Base-by-base conservation (phyloP, 1,284 basidiomycete species). In the Amylostereum chailletii region DNA sequence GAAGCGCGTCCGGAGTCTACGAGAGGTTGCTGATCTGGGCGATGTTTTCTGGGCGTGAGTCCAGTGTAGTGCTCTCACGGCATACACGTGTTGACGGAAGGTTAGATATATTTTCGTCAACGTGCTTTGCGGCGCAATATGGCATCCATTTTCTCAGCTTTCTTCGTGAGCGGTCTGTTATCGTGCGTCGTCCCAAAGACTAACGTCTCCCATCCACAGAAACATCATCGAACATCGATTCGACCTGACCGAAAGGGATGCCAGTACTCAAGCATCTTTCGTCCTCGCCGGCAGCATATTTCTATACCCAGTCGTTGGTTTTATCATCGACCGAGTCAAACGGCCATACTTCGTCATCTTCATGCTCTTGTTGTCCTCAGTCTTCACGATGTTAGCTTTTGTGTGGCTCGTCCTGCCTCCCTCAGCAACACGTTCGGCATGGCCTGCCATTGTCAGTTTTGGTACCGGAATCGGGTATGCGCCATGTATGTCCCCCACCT, bases 41-140 rank as follows among this genome's bases (percentile, higher is more conserved):
- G 87, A 90, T 59, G 72, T 86, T 7, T 90, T 90, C 59, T 90
- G 86, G 86, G 76, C 82, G 74, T 87, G 65, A 68, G 83, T 67
- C n/a, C 4, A 19, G 33, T 34, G n/a, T 43, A 11, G n/a, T 9
- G 30, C 31, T 34, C 48, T 57, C 7, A 51, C 44, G 1, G 19
- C 19, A 1, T 19, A 19, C 19, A 19, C 19, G 19, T 19, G 44
- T 34, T 34, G 42, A 29, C 41, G 8, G 11, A 32, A 11, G 34
- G 36, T n/a, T 55, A 83, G 81, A 26, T 86, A 86, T 60, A 79
- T 86, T 49, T 79, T 72, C 3, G 58, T 84, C 19, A 90, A 90
- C 55, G 63, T 90, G 5, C 66, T 89, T 11, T 89, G 83, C 51
- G 87, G 87, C n/a, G 71, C 77, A 53, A 80, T 88, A 37, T 90